Conservation (phyloP, 768 basidiomycete genomes). For the Boletus insuetus region DNA sequence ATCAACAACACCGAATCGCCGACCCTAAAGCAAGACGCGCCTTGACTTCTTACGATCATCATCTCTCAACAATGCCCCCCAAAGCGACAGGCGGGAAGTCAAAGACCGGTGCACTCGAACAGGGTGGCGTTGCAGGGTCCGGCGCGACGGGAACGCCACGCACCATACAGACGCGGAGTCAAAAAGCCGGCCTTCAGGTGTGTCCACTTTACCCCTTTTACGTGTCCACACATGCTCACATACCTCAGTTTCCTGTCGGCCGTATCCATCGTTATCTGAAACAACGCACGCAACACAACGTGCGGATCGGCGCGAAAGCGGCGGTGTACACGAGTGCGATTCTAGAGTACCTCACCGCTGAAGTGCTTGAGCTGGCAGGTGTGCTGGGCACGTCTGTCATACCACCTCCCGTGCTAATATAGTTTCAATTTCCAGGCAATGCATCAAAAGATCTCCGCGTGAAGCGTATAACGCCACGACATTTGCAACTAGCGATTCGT, state of each 20-base stretch:
- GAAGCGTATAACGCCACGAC: slow-evolving; percentile 95
- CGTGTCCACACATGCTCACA: background rate
- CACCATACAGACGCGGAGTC: slow-evolving; percentile 66
- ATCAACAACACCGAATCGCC: slow-evolving; percentile 32
- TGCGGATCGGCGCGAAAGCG: slow-evolving; percentile 96
- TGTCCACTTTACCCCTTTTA: slow-evolving; percentile 9
- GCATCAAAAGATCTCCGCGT: slow-evolving; percentile 97
- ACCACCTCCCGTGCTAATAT: background rate
- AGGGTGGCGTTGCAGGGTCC: slow-evolving; percentile 23
- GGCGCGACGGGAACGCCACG: slow-evolving; percentile 32
- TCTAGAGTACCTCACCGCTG: slow-evolving; percentile 93
- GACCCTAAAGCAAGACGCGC: slow-evolving; percentile 36
- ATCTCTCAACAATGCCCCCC: slow-evolving; percentile 43
- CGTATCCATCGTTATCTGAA: slow-evolving; percentile 97
- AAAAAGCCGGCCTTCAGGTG: slow-evolving; percentile 87
- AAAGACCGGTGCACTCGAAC: slow-evolving; percentile 41
- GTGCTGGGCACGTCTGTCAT: slow-evolving; percentile 21
- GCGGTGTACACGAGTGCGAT: slow-evolving; percentile 97
- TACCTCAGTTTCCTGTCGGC: slow-evolving; percentile 82
- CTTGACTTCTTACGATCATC: slow-evolving; percentile 30
- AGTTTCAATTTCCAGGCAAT: slow-evolving; percentile 56
- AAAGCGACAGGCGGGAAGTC: slow-evolving; percentile 62
- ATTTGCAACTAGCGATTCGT: slow-evolving; percentile 93
- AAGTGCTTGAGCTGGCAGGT: slow-evolving; percentile 96
- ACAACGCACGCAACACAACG: slow-evolving; percentile 87